These are phyloP conservation scores for Aurantiochytrium sp. DNA, from an alignment of 108 stramenopile genomes.

Conservation along the genomic window DNA sequence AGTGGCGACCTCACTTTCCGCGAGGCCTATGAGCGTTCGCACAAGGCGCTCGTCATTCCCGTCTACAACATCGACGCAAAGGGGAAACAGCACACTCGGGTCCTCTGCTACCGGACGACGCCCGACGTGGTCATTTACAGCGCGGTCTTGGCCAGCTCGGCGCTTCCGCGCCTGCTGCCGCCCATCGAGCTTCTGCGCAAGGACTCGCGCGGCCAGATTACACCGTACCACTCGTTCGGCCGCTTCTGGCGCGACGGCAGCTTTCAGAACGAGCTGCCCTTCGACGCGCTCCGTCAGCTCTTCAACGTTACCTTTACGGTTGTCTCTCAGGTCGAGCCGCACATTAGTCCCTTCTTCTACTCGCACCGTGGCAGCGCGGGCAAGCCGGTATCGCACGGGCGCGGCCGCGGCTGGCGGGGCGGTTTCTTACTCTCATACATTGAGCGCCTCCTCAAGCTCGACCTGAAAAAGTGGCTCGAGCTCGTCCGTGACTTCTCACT, in stretches of 20 bases:
- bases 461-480: conserved; percentile 60
- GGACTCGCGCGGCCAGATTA: conserved; percentile 13
- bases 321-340: neutral
- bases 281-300: conserved; percentile 4
- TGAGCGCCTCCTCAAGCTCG: conserved; percentile 67
- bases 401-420: conserved; percentile 73
- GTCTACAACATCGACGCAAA: conserved; percentile 23
- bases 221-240: neutral
- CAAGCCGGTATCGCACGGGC: conserved; percentile 55
- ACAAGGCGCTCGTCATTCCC: neutral
- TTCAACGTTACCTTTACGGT: conserved; percentile 19
- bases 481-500: conserved; percentile 8
- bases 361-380: conserved; percentile 74
- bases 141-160: conserved; percentile 11
- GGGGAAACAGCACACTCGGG: conserved; percentile 27
- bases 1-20: neutral
- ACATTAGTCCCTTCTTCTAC: conserved; percentile 43
- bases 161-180: neutral
- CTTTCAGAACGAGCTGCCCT: neutral
- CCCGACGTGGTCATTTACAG: conserved; percentile 9
- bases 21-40: neutral
- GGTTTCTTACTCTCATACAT: conserved; percentile 66
- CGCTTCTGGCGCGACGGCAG: conserved; percentile 22
- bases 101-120: neutral
- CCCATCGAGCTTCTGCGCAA: conserved; percentile 17